A percentile compares a stretch with the other conserved stretches of the same genome.
Conservation (phyloP, 1,284 basidiomycete genomes). For the Papiliotrema terrestris region DNA sequence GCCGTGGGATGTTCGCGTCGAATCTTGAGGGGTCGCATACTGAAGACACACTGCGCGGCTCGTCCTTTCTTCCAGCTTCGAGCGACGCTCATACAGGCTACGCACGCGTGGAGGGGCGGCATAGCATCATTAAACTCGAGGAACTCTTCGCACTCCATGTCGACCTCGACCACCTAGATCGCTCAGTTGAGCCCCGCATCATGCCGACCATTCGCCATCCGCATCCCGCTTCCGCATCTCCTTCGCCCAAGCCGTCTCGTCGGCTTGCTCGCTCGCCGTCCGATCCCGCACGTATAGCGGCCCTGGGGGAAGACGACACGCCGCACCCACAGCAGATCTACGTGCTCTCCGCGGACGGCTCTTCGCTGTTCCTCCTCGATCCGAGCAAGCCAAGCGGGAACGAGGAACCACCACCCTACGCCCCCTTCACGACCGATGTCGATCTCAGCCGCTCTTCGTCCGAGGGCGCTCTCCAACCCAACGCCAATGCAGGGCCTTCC, state of each 20-base stretch:
- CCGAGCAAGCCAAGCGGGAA: conserved; percentile 23
- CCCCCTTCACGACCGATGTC: conserved; percentile 14
- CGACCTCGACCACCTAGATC: too few species aligned
- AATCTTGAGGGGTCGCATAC: too few species aligned
- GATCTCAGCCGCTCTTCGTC: neutral
- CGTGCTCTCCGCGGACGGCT: conserved; percentile 45
- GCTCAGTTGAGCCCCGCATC: too few species aligned
- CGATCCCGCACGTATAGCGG: conserved; percentile 7
- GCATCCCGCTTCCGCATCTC: neutral
- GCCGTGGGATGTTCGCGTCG: too few species aligned
- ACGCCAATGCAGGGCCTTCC: neutral
- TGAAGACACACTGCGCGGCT: too few species aligned
- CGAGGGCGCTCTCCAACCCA: neutral
- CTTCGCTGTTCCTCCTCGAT: conserved; percentile 36
- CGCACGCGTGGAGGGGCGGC: too few species aligned
- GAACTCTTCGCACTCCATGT: too few species aligned
- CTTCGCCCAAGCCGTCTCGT: conserved; percentile 10
- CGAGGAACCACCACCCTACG: conserved; percentile 44
- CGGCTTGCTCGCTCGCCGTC: conserved; percentile 17
- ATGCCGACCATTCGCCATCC: too few species aligned
- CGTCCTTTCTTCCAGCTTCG: too few species aligned
- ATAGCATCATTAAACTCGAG: too few species aligned
- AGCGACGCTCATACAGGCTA: too few species aligned
- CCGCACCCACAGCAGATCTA: conserved; percentile 25
- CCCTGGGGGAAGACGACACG: neutral